phyloP scores from a whole-genome alignment of 2,329 filamentous ascomycete species.

The Epicoccum sorghinum region DNA sequence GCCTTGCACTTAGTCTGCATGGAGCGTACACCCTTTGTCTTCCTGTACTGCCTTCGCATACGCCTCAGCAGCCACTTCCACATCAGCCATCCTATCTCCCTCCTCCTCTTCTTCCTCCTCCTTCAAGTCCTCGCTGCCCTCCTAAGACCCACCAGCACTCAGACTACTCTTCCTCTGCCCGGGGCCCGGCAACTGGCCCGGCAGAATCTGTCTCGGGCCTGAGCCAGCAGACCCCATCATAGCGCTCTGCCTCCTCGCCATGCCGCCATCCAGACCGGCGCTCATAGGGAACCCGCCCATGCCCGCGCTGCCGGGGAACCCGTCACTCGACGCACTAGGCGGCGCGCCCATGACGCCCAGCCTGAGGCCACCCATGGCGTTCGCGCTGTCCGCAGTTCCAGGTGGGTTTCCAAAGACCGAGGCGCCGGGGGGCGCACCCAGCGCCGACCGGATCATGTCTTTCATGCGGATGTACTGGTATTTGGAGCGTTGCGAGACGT shows the following conservation, averaged over 20 bases:
- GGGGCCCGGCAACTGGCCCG: background rate
- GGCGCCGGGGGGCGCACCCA: constrained; percentile 53
- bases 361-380: constrained; percentile 21
- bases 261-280: constrained; percentile 37
- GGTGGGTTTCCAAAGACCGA: constrained; percentile 30
- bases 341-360: constrained; percentile 43
- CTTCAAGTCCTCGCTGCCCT: background rate
- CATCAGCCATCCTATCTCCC: no score
- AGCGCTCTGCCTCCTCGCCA: background rate
- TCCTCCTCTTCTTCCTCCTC: no score
- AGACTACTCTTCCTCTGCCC: constrained; percentile 39
- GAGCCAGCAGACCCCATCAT: background rate
- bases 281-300: constrained; percentile 40
- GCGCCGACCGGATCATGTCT: constrained; percentile 65
- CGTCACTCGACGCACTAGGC: constrained; percentile 38
- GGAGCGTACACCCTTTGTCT: no score
- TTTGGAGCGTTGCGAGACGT: constrained; percentile 58
- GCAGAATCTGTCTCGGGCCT: background rate
- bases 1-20: no score
- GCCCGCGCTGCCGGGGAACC: constrained; percentile 38
- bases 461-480: constrained; percentile 69
- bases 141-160: constrained; percentile 30
- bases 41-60: no score
- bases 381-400: constrained; percentile 27
- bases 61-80: no score